A percentile compares a stretch with the other conserved stretches of the same genome.
Evolutionary conservation across 495 filamentous ascomycete species (phyloP).

Genomic region (Parathielavia appendiculata): DNA sequence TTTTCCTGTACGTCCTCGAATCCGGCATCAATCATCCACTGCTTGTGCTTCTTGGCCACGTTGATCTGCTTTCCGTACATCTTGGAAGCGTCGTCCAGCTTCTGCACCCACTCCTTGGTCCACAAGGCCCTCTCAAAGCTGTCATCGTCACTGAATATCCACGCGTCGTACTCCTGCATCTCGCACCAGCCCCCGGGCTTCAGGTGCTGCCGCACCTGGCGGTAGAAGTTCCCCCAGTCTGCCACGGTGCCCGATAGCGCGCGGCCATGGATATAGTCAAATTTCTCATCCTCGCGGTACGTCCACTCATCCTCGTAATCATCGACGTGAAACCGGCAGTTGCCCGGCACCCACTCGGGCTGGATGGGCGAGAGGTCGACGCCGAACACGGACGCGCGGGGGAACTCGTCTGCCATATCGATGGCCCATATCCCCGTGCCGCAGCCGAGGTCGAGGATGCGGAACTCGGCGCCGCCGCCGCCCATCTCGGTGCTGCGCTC

Average conservation of each 20-base stretch:
- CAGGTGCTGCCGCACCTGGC: conserved; percentile 45
- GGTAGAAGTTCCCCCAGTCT: conserved; percentile 53
- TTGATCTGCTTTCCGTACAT: conserved; percentile 45
- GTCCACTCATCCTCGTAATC: conserved; percentile 56
- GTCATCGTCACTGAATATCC: conserved; percentile 48
- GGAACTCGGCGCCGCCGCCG: conserved; percentile 16
- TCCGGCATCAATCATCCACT: conserved; percentile 37
- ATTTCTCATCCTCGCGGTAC: conserved; percentile 40
- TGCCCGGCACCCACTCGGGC: conserved; percentile 43
- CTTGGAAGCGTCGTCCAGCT: conserved; percentile 40
- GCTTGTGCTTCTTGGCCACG: conserved; percentile 37
- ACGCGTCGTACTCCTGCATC: conserved; percentile 45
- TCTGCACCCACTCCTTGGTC: conserved; percentile 42
- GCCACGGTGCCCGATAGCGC: conserved; percentile 51
- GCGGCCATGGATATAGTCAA: conserved; percentile 62
- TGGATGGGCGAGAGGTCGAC: conserved; percentile 42
- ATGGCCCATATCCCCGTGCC: conserved; percentile 62
- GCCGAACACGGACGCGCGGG: conserved; percentile 35
- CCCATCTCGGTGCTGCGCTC: background rate
- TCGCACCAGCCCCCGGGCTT: conserved; percentile 59
- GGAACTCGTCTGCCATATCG: conserved; percentile 39
- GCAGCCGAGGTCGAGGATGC: conserved; percentile 55
- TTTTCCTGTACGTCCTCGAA: conserved; percentile 40
- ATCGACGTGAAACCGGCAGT: conserved; percentile 53
- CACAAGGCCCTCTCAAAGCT: conserved; percentile 43